A percentile compares a stretch with the other conserved stretches of the same genome.
Evolutionary conservation across 805 yeast genomes (phyloP).

Genomic region (Candida insectorum): DNA sequence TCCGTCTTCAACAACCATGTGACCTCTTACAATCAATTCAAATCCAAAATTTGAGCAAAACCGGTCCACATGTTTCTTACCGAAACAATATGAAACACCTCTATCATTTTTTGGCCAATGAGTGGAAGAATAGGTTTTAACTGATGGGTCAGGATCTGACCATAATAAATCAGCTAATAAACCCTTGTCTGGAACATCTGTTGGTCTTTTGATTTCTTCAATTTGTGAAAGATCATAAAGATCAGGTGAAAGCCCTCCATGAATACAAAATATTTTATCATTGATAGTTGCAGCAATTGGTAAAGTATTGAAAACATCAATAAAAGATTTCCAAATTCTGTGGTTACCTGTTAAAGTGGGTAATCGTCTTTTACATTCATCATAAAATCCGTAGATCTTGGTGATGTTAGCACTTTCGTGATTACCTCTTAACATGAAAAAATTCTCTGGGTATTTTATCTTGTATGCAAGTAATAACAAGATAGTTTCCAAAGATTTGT

Average conservation of each 20-base stretch:
- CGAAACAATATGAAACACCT: slow-evolving; percentile 79
- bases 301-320: slow-evolving; percentile 56
- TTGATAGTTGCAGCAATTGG: slow-evolving; percentile 63
- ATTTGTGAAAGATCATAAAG: slow-evolving; percentile 63
- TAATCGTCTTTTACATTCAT: slow-evolving; percentile 56
- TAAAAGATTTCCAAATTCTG: slow-evolving; percentile 49
- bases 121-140: slow-evolving; percentile 30
- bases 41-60: slow-evolving; percentile 65
- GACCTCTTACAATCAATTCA: slow-evolving; percentile 78
- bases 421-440: slow-evolving; percentile 57
- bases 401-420: slow-evolving; percentile 60
- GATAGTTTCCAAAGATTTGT: slow-evolving; percentile 55
- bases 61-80: slow-evolving; percentile 66
- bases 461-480: slow-evolving; percentile 50
- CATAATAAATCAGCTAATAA: slow-evolving; percentile 73
- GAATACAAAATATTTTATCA: slow-evolving; percentile 56
- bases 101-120: slow-evolving; percentile 83
- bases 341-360: slow-evolving; percentile 24
- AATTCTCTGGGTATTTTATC: slow-evolving; percentile 58
- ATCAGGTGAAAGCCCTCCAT: slow-evolving; percentile 76
- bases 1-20: slow-evolving; percentile 89
- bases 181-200: slow-evolving; percentile 81
- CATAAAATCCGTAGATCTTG: slow-evolving; percentile 58
- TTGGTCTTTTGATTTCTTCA: slow-evolving; percentile 70
- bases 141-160: slow-evolving; percentile 66